A percentile compares a stretch with the other conserved stretches of the same genome.
phyloP scores from a whole-genome alignment of 768 basidiomycete species.

The Tulasnella sp. region DNA sequence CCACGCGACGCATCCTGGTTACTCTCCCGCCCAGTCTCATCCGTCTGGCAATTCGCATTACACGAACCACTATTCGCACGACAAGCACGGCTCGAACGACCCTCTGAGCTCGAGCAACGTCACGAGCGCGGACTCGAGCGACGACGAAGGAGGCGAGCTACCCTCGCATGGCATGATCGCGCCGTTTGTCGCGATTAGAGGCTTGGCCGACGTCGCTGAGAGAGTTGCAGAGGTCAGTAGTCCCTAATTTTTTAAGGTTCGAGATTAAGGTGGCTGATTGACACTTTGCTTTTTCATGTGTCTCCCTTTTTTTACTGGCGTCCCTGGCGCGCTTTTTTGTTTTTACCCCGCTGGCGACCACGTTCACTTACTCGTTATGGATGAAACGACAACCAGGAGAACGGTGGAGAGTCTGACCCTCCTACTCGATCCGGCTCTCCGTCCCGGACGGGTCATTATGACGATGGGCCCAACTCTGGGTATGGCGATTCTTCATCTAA shows the following conservation, averaged over 20 bases:
- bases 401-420: slow-evolving; percentile 33
- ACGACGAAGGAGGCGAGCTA: slow-evolving; percentile 48
- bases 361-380: no score
- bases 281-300: background rate
- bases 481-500: background rate
- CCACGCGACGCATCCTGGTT: background rate
- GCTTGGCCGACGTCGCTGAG: slow-evolving; percentile 69
- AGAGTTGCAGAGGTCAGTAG: slow-evolving; percentile 57
- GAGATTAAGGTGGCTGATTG: background rate
- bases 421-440: slow-evolving; percentile 12
- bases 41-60: background rate
- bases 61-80: background rate
- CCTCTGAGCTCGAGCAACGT: slow-evolving; percentile 49
- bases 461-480: background rate
- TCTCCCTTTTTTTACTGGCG: background rate
- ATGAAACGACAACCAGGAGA: slow-evolving; percentile 40
- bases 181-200: slow-evolving; percentile 76
- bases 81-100: slow-evolving; percentile 32
- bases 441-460: slow-evolving; percentile 1
- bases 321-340: background rate
- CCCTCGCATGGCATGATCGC: slow-evolving; percentile 74
- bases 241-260: background rate
- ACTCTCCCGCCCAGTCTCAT: background rate
- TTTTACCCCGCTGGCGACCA: no score
- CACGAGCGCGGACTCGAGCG: slow-evolving; percentile 71